Evolutionary conservation across 495 filamentous ascomycete species (phyloP), one percentile per base, ranked within the genome.

Genomic region (Penicillium dipodomyicola): DNA sequence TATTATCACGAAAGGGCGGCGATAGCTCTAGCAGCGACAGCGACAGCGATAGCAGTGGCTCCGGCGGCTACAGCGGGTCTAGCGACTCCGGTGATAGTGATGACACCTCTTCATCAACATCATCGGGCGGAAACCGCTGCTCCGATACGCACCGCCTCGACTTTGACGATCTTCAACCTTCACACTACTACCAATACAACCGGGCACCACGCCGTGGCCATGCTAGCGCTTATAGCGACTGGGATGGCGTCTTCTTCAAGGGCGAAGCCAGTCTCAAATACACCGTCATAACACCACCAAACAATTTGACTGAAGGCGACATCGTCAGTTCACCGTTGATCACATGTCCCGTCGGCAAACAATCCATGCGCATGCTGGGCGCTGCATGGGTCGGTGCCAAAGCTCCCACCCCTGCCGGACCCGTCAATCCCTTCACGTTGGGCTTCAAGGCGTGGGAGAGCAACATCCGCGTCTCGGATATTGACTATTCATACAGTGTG

Each of bases 391-490:
- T 53, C 20, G 50, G 17, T 10, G 50, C 37, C 27, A 53, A 22
- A 42, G 23, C 50, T 14, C 50, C 50, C 27, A 23, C 9, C 3
- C 50, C 50, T 1, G 37, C 27, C 0, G 50, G 39, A 25, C 50
- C 40, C 1, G 2, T 19, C 14, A 53, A 53, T 23, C 50, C 50
- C 27, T 23, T 53, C 12, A 40, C 50, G 5, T 7, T 53, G 4
- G 50, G 50, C 0, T 53, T 53, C 40, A 53, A 53, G 50, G 50
- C 50, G 11, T 53, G 50, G 50, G 3, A 53, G 27, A 53, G 50
- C 50, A 53, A 53, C 8, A 10, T 44, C 3, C 50, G 39, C 2
- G 9, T 53, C 2, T 43, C 50, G 5, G 50, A 53, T 12, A 53
- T 53, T 27, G 50, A 53, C 22, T 33, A 53, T 44, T 53, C 50